These are phyloP conservation scores for Candida arabinofermentans DNA, from an alignment of 805 yeast species.

Conservation along the genomic window DNA sequence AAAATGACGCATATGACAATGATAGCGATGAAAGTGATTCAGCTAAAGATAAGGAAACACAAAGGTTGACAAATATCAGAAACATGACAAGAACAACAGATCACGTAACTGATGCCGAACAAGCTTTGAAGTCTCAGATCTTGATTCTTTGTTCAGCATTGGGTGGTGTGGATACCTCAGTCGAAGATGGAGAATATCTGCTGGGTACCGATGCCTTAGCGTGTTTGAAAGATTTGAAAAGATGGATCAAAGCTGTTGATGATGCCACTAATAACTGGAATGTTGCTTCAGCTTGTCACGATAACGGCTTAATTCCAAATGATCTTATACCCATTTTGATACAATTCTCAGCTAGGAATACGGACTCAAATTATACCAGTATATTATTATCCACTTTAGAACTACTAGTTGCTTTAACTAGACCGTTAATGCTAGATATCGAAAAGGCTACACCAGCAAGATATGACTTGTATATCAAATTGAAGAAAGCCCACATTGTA, in stretches of 20 bases:
- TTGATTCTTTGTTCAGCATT: slow-evolving; percentile 80
- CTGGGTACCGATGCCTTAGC: slow-evolving; percentile 87
- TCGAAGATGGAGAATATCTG: slow-evolving; percentile 46
- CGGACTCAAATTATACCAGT: slow-evolving; percentile 45
- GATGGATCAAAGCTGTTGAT: slow-evolving; percentile 85
- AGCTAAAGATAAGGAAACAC: slow-evolving; percentile 3
- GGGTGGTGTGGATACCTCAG: slow-evolving; percentile 80
- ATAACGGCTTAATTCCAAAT: slow-evolving; percentile 63
- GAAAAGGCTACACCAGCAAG: slow-evolving; percentile 58
- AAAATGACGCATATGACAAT: slow-evolving; percentile 5
- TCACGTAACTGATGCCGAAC: slow-evolving; percentile 21
- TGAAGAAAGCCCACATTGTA: slow-evolving; percentile 60
- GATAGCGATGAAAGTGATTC: not conserved
- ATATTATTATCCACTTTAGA: slow-evolving; percentile 74
- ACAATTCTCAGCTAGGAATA: slow-evolving; percentile 49
- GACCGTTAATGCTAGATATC: slow-evolving; percentile 70
- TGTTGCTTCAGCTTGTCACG: slow-evolving; percentile 86
- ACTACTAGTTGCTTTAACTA: slow-evolving; percentile 74
- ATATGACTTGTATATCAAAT: slow-evolving; percentile 49
- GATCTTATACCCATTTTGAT: slow-evolving; percentile 74
- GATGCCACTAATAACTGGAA: slow-evolving; percentile 65
- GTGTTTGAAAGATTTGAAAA: slow-evolving; percentile 80
- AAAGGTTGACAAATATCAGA: slow-evolving; percentile 2
- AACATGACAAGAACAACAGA: slow-evolving; percentile 3
- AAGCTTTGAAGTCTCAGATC: slow-evolving; percentile 63